phyloP scores from a whole-genome alignment of 2,329 filamentous ascomycete genomes.

The Trichoderma sp. region DNA sequence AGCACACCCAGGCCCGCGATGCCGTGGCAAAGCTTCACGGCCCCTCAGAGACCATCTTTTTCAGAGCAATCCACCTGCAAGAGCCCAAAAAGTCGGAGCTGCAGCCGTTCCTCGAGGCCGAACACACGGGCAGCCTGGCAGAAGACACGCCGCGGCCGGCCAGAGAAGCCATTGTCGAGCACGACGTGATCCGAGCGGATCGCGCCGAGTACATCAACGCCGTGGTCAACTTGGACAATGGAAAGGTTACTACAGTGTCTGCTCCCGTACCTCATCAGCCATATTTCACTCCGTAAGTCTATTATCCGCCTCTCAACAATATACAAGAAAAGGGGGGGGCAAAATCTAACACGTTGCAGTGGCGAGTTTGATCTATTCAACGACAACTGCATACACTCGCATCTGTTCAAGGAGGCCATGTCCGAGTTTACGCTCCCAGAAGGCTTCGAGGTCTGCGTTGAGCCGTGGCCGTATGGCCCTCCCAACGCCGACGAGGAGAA shows the following conservation, averaged over 20 bases:
- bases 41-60: constrained; percentile 35
- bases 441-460: constrained; percentile 47
- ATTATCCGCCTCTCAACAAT: not conserved
- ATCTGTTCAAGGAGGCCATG: constrained; percentile 50
- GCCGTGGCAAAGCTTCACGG: constrained; percentile 41
- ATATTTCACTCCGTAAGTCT: constrained; percentile 39
- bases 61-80: constrained; percentile 64
- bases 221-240: constrained; percentile 42
- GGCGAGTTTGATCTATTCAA: constrained; percentile 46
- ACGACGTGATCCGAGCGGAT: constrained; percentile 43
- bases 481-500: constrained; percentile 42
- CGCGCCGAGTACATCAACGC: constrained; percentile 40
- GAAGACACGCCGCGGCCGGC: constrained; percentile 46
- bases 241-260: constrained; percentile 34
- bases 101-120: constrained; percentile 61
- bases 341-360: constrained; percentile 28
- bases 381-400: constrained; percentile 45
- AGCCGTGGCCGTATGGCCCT: constrained; percentile 69
- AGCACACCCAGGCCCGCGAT: constrained; percentile 52
- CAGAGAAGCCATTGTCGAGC: constrained; percentile 50
- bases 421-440: constrained; percentile 50
- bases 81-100: constrained; percentile 63
- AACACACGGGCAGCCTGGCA: constrained; percentile 54
- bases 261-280: constrained; percentile 39
- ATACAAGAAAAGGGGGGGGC: not conserved